phyloP scores from a whole-genome alignment of 768 basidiomycete genomes.

The Chalciporus chontae region DNA sequence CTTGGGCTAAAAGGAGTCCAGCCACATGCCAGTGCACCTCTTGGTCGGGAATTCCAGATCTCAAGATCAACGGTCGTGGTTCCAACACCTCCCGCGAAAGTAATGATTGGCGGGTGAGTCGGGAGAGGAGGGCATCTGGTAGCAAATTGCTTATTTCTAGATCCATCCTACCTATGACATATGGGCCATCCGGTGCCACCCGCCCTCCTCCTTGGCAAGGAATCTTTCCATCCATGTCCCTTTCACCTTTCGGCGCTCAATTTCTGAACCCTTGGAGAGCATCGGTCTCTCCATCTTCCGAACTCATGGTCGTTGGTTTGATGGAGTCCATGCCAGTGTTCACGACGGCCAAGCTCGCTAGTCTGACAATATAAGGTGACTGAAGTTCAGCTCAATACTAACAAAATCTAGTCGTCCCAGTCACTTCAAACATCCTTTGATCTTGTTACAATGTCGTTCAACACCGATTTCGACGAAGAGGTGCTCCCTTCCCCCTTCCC shows the following conservation, averaged over 20 bases:
- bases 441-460: slow-evolving; percentile 5
- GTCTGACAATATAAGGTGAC: slow-evolving; percentile 11
- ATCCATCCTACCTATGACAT: background rate
- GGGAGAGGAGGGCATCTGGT: background rate
- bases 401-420: background rate
- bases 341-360: background rate
- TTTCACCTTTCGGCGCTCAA: background rate
- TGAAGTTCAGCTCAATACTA: background rate
- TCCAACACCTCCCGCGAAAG: background rate
- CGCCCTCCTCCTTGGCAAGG: background rate
- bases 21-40: background rate
- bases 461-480: slow-evolving; percentile 10
- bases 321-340: slow-evolving; percentile 16
- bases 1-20: background rate
- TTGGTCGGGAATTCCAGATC: background rate
- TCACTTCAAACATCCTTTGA: background rate
- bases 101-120: background rate
- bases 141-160: background rate
- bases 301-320: slow-evolving; percentile 13
- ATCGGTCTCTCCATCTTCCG: background rate
- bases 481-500: background rate
- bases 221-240: background rate
- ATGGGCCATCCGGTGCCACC: background rate
- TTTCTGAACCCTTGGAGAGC: background rate
- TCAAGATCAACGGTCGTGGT: background rate